These are phyloP conservation scores for Fraxinus baroniana DNA, from an alignment of 305 asterid genomes.

Conservation along the genomic window DNA sequence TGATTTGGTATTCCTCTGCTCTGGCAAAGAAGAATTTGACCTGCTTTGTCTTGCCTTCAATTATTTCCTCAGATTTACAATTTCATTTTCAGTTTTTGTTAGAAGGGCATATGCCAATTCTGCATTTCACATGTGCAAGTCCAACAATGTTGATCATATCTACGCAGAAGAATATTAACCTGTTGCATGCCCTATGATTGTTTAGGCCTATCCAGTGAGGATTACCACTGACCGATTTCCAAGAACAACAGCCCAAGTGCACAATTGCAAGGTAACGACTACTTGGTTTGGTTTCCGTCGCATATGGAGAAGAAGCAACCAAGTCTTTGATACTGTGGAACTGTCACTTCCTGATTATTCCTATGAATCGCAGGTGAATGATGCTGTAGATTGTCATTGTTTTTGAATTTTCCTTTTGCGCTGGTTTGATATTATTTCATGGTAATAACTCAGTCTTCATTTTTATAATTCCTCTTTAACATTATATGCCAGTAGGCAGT, in stretches of 20 bases:
- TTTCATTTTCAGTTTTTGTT: not conserved
- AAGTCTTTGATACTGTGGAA: constrained; percentile 81
- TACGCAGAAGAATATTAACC: constrained; percentile 19
- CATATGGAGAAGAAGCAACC: constrained; percentile 70
- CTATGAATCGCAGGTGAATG: constrained; percentile 77
- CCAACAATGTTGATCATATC: constrained; percentile 4
- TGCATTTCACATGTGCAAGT: constrained; percentile 24
- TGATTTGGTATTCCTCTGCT: not conserved
- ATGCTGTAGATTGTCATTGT: constrained; percentile 10
- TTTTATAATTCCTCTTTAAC: constrained; percentile 20
- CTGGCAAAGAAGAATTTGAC: constrained; percentile 1
- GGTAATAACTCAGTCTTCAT: constrained; percentile 1
- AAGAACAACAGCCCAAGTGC: constrained; percentile 65
- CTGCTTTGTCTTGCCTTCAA: not conserved
- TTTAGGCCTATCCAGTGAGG: constrained; percentile 70
- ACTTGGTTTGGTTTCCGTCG: constrained; percentile 93
- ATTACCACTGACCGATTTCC: constrained; percentile 34
- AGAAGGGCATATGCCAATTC: not conserved
- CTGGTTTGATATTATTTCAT: constrained; percentile 7
- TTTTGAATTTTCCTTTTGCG: not conserved
- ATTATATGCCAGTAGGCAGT: constrained; percentile 62
- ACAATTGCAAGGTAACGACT: constrained; percentile 73
- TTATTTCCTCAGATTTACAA: constrained; percentile 9
- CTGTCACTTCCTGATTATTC: constrained; percentile 85
- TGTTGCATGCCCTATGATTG: constrained; percentile 22